Evolutionary conservation across 2,329 filamentous ascomycete genomes (phyloP), one percentile per base, ranked within the genome.

Genomic region (Hypoxylon sp.): DNA sequence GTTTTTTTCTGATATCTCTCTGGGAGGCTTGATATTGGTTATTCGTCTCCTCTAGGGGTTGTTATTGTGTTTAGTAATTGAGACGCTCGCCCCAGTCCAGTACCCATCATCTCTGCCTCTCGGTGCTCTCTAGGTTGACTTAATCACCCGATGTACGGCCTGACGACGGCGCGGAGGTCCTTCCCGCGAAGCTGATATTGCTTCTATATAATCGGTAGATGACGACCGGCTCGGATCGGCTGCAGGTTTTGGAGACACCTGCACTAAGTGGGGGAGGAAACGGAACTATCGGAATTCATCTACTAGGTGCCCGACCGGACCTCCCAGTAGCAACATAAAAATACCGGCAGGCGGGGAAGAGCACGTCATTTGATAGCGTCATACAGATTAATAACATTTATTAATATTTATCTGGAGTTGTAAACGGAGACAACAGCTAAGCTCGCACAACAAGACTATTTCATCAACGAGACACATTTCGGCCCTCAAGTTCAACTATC

Each of bases 361-460:
- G 63, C 67, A 69, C 67, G 63, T 57, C 59, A 69, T 69, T 52
- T 59, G 8, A 33, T 59, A 22, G 54, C 19, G 37, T 37, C 3
- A 39, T 17, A 26, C 35, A 26, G 42, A 61, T 61, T 65, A 54
- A 42, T 57, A 64, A 65, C 39, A 44, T 19, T 44, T 42, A 42
- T 42, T 14, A 42, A n/a, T 17, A 22, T 22, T 22, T 10, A 44
- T 17, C 2, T 59, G 24, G 11, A 46, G 3, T 51, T n/a, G 8
- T 22, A 24, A 26, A 31, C 22, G 19, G 47, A n/a, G 17, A 17
- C 17, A 22, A 44, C 26, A 26, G 17, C 4, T 59, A 31, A 19
- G 35, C 5, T 46, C 14, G 13, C 33, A 24, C 24, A 13, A 22
- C 14, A 39, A 26, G 33, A 17, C 42, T 19, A 3, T 5, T 22